Evolutionary conservation across 257 asterid species (phyloP).

Genomic region (Solanum bulbocastanum): DNA sequence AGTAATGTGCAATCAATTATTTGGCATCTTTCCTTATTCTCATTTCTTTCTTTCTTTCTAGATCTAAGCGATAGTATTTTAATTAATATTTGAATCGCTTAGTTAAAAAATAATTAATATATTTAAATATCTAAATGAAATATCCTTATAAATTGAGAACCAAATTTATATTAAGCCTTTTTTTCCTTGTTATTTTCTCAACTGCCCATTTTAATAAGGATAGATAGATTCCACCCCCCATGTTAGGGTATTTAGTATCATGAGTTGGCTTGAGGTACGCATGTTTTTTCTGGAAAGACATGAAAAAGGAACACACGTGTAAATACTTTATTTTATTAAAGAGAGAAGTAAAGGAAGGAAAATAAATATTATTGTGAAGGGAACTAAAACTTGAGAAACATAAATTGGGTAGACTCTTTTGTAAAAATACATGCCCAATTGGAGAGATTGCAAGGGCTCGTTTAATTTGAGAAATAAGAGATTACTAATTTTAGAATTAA

Average conservation of each 20-base stretch:
- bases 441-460: not conserved
- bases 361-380: not conserved
- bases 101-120: not conserved
- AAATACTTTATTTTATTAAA: not conserved
- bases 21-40: not conserved
- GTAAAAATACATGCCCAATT: not conserved
- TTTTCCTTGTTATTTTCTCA: not conserved
- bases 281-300: not conserved
- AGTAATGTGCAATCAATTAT: not conserved
- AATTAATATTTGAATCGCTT: not conserved
- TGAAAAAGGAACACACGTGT: slow-evolving; percentile 11
- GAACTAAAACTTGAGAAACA: not conserved
- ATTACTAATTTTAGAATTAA: too few relatives aligned
- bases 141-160: not conserved
- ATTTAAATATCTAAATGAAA: not conserved
- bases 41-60: not conserved
- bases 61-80: not conserved
- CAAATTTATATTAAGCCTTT: not conserved
- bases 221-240: not conserved
- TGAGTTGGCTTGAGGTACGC: slow-evolving; percentile 1
- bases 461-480: not conserved
- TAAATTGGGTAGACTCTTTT: not conserved
- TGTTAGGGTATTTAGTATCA: not conserved
- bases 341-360: not conserved
- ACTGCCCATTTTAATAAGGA: not conserved